These are phyloP conservation scores for Salix koriyanagi DNA, from an alignment of 345 rosid genomes.

Conservation along the genomic window DNA sequence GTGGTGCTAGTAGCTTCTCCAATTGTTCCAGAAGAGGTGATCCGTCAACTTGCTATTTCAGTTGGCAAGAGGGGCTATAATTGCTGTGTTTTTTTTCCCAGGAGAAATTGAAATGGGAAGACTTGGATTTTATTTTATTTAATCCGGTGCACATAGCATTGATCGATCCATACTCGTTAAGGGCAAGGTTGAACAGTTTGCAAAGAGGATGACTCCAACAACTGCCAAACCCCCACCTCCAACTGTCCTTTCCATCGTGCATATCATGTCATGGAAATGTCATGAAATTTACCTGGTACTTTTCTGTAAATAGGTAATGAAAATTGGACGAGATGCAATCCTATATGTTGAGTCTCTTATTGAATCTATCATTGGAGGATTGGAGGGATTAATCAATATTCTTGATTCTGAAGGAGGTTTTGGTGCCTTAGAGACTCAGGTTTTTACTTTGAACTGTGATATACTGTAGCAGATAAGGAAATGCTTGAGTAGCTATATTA, in stretches of 20 bases:
- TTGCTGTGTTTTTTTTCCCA: background rate
- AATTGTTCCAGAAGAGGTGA: constrained; percentile 94
- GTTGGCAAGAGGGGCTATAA: background rate
- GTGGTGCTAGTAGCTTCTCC: constrained; percentile 97
- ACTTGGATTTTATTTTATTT: background rate
- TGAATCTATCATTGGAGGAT: constrained; percentile 97
- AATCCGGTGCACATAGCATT: background rate
- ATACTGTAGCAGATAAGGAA: background rate
- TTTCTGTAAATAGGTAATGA: constrained; percentile 59
- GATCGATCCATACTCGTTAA: background rate
- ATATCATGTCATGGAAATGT: background rate
- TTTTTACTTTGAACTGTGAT: constrained; percentile 26
- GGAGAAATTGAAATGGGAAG: background rate
- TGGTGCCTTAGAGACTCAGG: constrained; percentile 97
- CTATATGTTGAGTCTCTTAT: constrained; percentile 95
- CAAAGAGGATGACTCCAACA: background rate
- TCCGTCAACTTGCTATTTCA: background rate
- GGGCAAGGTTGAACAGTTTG: background rate
- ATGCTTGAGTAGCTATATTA: background rate
- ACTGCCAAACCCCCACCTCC: background rate
- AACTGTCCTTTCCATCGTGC: background rate
- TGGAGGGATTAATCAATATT: constrained; percentile 95
- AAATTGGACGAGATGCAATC: constrained; percentile 94
- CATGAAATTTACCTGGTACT: background rate
- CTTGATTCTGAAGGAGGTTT: constrained; percentile 99